Evolutionary conservation across 2,329 filamentous ascomycete species (phyloP).

Genomic region (Chaetomiaceae sp.): DNA sequence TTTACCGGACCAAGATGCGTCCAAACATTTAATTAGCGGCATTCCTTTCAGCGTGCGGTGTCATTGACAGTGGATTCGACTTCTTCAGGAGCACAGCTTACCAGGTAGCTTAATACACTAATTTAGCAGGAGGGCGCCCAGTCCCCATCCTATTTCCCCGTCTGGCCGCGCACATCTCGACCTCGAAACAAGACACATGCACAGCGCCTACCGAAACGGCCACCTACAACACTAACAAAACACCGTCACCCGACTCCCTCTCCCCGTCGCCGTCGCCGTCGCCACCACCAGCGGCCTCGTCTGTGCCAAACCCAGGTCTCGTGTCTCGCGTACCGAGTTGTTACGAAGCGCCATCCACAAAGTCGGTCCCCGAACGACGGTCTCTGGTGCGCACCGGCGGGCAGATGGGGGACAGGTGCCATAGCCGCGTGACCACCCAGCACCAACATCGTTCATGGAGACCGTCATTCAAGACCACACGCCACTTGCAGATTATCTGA

Average conservation of each 20-base stretch:
- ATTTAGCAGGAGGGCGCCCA: conserved; percentile 11
- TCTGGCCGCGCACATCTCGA: conserved; percentile 14
- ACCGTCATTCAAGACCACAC: conserved; percentile 80
- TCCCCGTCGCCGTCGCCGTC: conserved; percentile 6
- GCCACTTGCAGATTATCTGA: conserved; percentile 82
- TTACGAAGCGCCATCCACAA: conserved; percentile 1
- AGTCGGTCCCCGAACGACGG: conserved; percentile 11
- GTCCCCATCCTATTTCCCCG: conserved; percentile 2
- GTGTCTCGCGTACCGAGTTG: neutral
- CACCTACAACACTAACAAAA: conserved; percentile 14
- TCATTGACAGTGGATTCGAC: conserved; percentile 11
- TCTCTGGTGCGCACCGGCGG: conserved; percentile 20
- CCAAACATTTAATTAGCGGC: conserved; percentile 17
- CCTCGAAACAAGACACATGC: conserved; percentile 20
- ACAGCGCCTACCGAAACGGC: conserved; percentile 14
- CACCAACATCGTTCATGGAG: conserved; percentile 60
- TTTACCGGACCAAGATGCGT: conserved; percentile 5
- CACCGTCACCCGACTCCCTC: conserved; percentile 6
- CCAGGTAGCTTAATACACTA: neutral
- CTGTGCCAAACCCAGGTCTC: conserved; percentile 5
- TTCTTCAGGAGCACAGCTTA: neutral
- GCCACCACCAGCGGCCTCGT: conserved; percentile 6
- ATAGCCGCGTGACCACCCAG: conserved; percentile 17
- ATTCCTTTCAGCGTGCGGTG: conserved; percentile 3
- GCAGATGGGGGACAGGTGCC: conserved; percentile 27